phyloP scores from a whole-genome alignment of 2,329 filamentous ascomycete genomes.

The Epicoccum nigrum region DNA sequence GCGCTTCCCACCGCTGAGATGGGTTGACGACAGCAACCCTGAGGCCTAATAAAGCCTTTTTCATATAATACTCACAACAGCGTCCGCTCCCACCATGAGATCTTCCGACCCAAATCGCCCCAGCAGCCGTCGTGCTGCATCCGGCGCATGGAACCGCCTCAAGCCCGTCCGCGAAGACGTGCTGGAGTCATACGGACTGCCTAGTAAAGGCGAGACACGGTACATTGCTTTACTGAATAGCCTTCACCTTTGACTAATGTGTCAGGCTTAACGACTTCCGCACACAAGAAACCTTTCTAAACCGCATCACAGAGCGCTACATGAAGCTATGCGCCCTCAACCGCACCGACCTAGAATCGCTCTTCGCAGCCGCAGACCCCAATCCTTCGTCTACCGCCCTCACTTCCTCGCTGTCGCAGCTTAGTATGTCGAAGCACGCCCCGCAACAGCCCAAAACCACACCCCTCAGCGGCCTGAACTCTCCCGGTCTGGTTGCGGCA shows the following conservation, averaged over 20 bases:
- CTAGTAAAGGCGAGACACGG: slow-evolving; percentile 90
- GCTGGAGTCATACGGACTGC: slow-evolving; percentile 80
- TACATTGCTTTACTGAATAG: slow-evolving; percentile 45
- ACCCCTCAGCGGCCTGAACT: slow-evolving; percentile 14
- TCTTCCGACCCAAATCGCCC: slow-evolving; percentile 41
- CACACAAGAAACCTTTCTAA: slow-evolving; percentile 84
- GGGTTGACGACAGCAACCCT: slow-evolving; percentile 3
- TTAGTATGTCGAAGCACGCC: slow-evolving; percentile 29
- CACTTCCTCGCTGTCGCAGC: slow-evolving; percentile 18
- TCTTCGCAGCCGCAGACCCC: slow-evolving; percentile 69
- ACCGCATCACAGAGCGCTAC: slow-evolving; percentile 85
- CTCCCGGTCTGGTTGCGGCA: slow-evolving; percentile 32
- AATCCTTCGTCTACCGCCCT: slow-evolving; percentile 13
- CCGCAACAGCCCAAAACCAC: slow-evolving; percentile 16
- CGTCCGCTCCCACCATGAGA: slow-evolving; percentile 28
- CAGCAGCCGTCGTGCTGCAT: slow-evolving; percentile 46
- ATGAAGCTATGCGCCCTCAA: slow-evolving; percentile 85
- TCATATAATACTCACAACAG: not conserved
- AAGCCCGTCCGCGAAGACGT: slow-evolving; percentile 77
- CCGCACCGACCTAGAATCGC: slow-evolving; percentile 73
- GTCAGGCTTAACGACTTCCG: slow-evolving; percentile 65
- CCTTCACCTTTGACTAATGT: slow-evolving; percentile 1
- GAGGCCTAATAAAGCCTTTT: slow-evolving; percentile 3
- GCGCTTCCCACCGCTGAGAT: slow-evolving; percentile 15
- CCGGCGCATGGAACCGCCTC: slow-evolving; percentile 55